A percentile compares a stretch with the other conserved stretches of the same genome.
Evolutionary conservation across 1,284 basidiomycete species (phyloP).

Genomic region (Flammula alnicola): DNA sequence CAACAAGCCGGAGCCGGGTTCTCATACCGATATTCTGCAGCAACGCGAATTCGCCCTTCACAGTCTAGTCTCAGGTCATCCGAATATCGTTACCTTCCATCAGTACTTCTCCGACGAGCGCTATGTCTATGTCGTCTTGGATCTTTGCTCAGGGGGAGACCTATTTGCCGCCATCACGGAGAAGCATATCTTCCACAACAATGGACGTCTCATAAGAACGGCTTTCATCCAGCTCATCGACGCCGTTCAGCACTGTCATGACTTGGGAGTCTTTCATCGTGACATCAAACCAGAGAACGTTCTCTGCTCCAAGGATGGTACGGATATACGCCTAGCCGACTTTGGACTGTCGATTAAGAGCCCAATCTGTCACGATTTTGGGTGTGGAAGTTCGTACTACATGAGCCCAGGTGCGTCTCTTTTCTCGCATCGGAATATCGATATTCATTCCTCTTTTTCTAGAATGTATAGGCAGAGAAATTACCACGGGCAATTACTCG

Average conservation of each 20-base stretch:
- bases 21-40: constrained; percentile 42
- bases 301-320: constrained; percentile 64
- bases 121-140: constrained; percentile 61
- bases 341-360: constrained; percentile 85
- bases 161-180: constrained; percentile 55
- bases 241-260: constrained; percentile 75
- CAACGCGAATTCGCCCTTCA: constrained; percentile 59
- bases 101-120: constrained; percentile 63
- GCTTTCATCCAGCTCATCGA: constrained; percentile 81
- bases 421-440: background rate
- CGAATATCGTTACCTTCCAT: constrained; percentile 82
- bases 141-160: constrained; percentile 65
- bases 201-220: constrained; percentile 62
- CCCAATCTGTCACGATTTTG: constrained; percentile 68
- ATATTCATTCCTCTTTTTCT: constrained; percentile 24
- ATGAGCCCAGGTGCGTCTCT: constrained; percentile 71
- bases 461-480: constrained; percentile 76
- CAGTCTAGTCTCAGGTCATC: constrained; percentile 72
- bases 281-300: constrained; percentile 93
- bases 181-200: constrained; percentile 44
- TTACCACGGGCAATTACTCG: constrained; percentile 59
- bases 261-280: constrained; percentile 79
- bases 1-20: constrained; percentile 38
- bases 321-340: constrained; percentile 73
- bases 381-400: constrained; percentile 83